Evolutionary conservation across 2,329 filamentous ascomycete genomes (phyloP), one percentile per base, ranked within the genome.

Genomic region (Ophiognomonia clavigignenti-juglandacearum): DNA sequence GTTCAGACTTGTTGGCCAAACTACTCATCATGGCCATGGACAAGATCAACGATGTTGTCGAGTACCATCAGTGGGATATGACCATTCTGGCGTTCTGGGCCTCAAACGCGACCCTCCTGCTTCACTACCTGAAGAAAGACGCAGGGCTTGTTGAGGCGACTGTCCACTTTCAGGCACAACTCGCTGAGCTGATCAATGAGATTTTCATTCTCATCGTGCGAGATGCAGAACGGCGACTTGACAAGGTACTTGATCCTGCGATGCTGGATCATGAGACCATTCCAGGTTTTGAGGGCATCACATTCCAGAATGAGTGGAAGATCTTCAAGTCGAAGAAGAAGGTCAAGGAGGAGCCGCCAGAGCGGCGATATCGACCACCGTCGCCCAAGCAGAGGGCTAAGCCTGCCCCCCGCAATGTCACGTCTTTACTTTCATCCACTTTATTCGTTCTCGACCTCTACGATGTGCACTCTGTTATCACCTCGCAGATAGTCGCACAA

Each of bases 221-320:
- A 56, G 93, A 98, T 63, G 93, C 93, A 3, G 93, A 98, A 69
- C 79, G 93, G 56, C 84, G 93, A 53, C 87, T 98, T 72, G 93
- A 98, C 71, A 97, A 96, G 68, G 88, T 96, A 29, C 72, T 98
- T 36, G 92, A 97, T 62, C 76, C 82, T 23, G 91, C 91, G 18
- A 96, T 98, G 86, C 77, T 98, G 41, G 93, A 98, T 59, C 92
- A 97, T 64, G 93, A 98, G 68, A 96, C 91, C 0, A 98, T 98
- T 53, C 92, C 93, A 2, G 93, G 93, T 1, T 93, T 98, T 56
- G 92, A 97, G 62, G 92, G 96, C 61, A 89, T 98, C 50, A 85
- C 89, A 6, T 98, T 98, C 61, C 92, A 97, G 63, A 91, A 97
- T 61, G 93, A 98, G 64, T 98, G 93, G 93, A 96, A 96, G 59